phyloP scores from a whole-genome alignment of 2,329 filamentous ascomycete genomes.

The Hymenoscyphus linearis region DNA sequence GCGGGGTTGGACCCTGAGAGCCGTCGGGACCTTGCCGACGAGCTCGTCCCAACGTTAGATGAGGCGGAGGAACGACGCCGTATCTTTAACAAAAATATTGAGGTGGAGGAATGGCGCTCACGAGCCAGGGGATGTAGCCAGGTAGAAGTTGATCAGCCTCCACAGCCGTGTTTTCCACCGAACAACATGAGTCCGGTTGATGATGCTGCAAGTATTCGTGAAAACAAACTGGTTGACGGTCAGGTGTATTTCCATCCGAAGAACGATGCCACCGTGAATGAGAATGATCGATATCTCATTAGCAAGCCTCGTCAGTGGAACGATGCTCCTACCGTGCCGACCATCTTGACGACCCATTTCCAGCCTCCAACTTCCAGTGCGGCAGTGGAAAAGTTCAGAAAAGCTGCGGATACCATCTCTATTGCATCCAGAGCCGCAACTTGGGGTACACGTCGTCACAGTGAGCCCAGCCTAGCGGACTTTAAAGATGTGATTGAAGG shows the following conservation, averaged over 20 bases:
- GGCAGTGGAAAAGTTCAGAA: conserved; percentile 42
- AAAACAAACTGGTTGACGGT: conserved; percentile 29
- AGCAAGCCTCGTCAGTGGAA: conserved; percentile 29
- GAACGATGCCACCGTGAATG: conserved; percentile 15
- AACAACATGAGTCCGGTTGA: conserved; percentile 23
- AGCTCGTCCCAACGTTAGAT: conserved; percentile 28
- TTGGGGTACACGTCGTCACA: conserved; percentile 63
- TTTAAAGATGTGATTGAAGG: conserved; percentile 55
- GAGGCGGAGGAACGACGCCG: conserved; percentile 29
- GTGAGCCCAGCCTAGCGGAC: conserved; percentile 53
- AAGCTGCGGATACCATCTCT: conserved; percentile 44
- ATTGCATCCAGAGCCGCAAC: conserved; percentile 60
- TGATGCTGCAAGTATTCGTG: conserved; percentile 29
- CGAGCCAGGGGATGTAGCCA: conserved; percentile 20
- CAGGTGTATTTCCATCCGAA: conserved; percentile 29
- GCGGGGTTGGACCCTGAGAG: conserved; percentile 28
- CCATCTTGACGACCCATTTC: conserved; percentile 33
- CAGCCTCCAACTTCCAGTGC: conserved; percentile 44
- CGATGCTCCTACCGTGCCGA: conserved; percentile 35
- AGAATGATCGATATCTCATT: conserved; percentile 26
- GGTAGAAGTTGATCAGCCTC: conserved; percentile 18
- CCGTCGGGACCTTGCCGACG: conserved; percentile 20
- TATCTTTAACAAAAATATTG: conserved; percentile 29
- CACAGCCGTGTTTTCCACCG: conserved; percentile 17
- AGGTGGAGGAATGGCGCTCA: conserved; percentile 33